Conservation (phyloP, 768 basidiomycete genomes). For the Porphyrellus cyaneotinctus region DNA sequence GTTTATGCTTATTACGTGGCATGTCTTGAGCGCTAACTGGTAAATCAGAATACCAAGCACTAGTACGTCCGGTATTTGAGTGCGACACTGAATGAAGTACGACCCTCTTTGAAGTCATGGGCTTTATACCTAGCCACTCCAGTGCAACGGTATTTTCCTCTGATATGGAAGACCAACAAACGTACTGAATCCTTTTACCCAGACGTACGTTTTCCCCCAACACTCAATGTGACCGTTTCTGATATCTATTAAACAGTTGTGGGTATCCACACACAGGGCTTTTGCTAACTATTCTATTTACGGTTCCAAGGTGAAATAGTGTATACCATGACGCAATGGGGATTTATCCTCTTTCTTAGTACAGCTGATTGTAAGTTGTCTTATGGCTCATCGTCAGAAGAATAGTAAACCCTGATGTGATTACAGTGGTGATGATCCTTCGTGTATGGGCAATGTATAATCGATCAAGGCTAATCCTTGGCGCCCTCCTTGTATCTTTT, state of each 20-base stretch:
- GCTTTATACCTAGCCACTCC: background rate
- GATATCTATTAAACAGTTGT: background rate
- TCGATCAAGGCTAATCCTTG: background rate
- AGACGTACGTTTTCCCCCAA: conserved; percentile 1
- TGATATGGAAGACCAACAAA: too few species aligned
- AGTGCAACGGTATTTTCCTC: background rate
- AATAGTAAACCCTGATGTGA: background rate
- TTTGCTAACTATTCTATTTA: background rate
- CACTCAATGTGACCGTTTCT: background rate
- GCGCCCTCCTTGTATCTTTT: background rate
- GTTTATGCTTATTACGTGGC: background rate
- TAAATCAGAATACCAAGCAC: background rate
- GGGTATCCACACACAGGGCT: background rate
- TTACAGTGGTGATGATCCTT: background rate
- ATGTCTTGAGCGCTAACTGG: background rate
- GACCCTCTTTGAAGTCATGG: background rate
- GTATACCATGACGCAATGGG: background rate
- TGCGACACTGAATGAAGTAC: background rate
- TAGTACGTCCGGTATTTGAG: background rate
- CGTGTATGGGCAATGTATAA: background rate
- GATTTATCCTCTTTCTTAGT: background rate
- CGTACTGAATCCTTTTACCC: background rate
- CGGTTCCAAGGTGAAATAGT: background rate
- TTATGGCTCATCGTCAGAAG: background rate
- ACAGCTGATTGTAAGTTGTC: background rate